Percentiles rank a stretch among this genome's conserved stretches.
These are phyloP conservation scores for Geranium rotundifolium DNA, from an alignment of 345 rosid species.

Conservation along the genomic window DNA sequence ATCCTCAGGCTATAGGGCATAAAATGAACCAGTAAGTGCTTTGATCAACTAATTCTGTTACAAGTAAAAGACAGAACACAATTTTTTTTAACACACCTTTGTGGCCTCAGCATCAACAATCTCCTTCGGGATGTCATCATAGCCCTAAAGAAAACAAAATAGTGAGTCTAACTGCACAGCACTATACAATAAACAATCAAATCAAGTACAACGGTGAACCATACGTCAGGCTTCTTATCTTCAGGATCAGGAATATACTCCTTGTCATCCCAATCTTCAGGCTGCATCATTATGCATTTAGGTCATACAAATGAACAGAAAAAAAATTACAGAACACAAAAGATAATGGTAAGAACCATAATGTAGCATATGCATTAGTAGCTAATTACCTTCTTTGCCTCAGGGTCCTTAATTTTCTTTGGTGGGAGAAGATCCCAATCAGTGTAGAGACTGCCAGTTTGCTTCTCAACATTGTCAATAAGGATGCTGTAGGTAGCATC, in stretches of 20 bases:
- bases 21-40: slow-evolving; percentile 9
- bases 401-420: slow-evolving; percentile 84
- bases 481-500: slow-evolving; percentile 92
- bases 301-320: not conserved
- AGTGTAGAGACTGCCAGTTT: slow-evolving; percentile 76
- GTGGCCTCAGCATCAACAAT: slow-evolving; percentile 73
- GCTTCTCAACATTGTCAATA: slow-evolving; percentile 85
- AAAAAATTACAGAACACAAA: not conserved
- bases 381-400: slow-evolving; percentile 65
- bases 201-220: not conserved
- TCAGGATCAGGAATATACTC: slow-evolving; percentile 89
- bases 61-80: not conserved
- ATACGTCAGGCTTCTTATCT: slow-evolving; percentile 89
- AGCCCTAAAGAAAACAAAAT: slow-evolving; percentile 30
- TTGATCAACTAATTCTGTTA: not conserved
- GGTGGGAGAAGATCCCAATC: slow-evolving; percentile 96
- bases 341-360: not conserved
- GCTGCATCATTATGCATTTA: slow-evolving; percentile 29
- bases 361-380: not conserved
- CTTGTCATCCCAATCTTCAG: slow-evolving; percentile 96
- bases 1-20: slow-evolving; percentile 68
- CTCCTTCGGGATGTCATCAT: slow-evolving; percentile 95
- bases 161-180: not conserved
- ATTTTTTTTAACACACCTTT: slow-evolving; percentile 38
- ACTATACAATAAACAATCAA: not conserved